These are phyloP conservation scores for Phytomonas sp. DNA, from an alignment of 208 protist species.

Conservation along the genomic window DNA sequence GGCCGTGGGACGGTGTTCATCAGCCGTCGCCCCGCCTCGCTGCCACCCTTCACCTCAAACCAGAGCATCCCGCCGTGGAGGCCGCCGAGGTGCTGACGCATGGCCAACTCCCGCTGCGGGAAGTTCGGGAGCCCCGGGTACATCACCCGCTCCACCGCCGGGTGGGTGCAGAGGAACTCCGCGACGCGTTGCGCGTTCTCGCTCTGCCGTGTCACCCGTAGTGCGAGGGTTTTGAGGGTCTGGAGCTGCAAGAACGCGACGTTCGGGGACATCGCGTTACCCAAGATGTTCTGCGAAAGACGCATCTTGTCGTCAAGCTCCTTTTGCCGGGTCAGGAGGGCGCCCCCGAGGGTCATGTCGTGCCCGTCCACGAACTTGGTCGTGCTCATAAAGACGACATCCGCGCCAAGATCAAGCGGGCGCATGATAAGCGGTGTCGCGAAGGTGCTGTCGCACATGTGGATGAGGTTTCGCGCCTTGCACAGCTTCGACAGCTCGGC, in stretches of 20 bases:
- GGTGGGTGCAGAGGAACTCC: conserved; percentile 74
- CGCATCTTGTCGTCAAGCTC: conserved; percentile 79
- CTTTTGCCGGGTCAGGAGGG: conserved; percentile 63
- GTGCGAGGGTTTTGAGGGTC: conserved; percentile 92
- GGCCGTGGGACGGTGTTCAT: conserved; percentile 80
- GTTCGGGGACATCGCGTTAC: conserved; percentile 90
- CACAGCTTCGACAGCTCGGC: conserved; percentile 78
- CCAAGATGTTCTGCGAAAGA: conserved; percentile 91
- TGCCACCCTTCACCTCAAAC: conserved; percentile 88
- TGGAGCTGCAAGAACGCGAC: conserved; percentile 94
- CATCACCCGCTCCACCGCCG: conserved; percentile 77
- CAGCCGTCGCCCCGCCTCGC: conserved; percentile 51
- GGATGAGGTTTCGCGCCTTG: conserved; percentile 63
- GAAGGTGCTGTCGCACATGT: conserved; percentile 96
- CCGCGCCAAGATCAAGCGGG: conserved; percentile 92
- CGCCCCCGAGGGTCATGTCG: conserved; percentile 93
- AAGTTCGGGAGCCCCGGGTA: conserved; percentile 91
- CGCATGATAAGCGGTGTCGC: conserved; percentile 93
- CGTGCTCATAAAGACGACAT: conserved; percentile 94
- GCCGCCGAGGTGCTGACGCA: conserved; percentile 82
- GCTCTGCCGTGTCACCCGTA: conserved; percentile 90
- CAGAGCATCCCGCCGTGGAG: conserved; percentile 87
- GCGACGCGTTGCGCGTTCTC: conserved; percentile 89
- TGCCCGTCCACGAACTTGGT: conserved; percentile 98
- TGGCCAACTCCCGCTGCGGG: conserved; percentile 92